These are phyloP conservation scores for Talaromyces rugulosus DNA, from an alignment of 2,329 filamentous ascomycete species.

Conservation along the genomic window DNA sequence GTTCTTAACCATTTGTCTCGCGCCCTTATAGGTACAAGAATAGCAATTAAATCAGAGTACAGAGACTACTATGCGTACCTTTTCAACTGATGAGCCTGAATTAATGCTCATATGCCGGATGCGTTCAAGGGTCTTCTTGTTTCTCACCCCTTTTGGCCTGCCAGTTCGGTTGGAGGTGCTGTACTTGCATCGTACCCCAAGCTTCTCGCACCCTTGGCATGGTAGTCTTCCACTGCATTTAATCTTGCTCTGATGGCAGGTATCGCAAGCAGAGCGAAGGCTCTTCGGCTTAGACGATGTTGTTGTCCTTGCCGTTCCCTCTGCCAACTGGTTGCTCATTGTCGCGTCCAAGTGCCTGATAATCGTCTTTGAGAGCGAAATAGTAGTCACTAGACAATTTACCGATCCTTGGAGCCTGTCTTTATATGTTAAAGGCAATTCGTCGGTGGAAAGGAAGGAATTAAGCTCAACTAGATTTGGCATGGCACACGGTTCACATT, in stretches of 20 bases:
- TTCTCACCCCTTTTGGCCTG: constrained; percentile 11
- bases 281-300: neutral
- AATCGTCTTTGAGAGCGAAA: neutral
- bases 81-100: neutral
- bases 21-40: neutral
- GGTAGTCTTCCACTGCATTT: constrained; percentile 19
- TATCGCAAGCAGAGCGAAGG: constrained; percentile 11
- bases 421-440: neutral
- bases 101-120: neutral
- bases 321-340: neutral
- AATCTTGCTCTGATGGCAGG: constrained; percentile 8
- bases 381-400: neutral
- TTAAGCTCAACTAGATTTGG: neutral
- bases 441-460: neutral
- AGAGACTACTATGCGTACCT: neutral
- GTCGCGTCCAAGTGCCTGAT: neutral
- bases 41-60: neutral
- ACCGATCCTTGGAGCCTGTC: neutral
- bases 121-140: neutral
- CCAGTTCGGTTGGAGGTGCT: constrained; percentile 9
- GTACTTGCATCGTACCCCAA: constrained; percentile 5
- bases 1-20: neutral
- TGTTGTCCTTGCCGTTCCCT: neutral
- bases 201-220: constrained; percentile 14
- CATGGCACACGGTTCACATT: neutral